These are phyloP conservation scores for Apostasia shenzhenica DNA, from an alignment of 106 monocot genomes.

Conservation along the genomic window DNA sequence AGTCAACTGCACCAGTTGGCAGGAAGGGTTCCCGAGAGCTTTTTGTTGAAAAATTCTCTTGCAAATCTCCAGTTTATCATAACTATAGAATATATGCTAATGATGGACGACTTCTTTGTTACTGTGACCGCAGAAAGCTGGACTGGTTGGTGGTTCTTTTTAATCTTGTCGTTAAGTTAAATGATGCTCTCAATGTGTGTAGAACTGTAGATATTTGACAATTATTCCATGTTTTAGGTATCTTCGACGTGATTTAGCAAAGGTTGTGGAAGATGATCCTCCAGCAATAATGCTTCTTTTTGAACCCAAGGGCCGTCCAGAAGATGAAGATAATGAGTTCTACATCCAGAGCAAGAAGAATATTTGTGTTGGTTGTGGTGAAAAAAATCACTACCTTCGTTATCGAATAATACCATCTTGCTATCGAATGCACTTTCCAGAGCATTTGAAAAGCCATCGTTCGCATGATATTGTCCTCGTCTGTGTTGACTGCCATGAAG, in stretches of 20 bases:
- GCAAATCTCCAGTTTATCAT: conserved; percentile 95
- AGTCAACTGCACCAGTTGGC: conserved; percentile 16
- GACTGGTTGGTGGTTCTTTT: conserved; percentile 60
- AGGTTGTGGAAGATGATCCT: conserved; percentile 75
- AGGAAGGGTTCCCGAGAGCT: conserved; percentile 71
- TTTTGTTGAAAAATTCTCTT: conserved; percentile 92
- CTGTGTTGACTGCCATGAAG: conserved; percentile 98
- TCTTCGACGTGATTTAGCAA: conserved; percentile 63
- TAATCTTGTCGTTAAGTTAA: background rate
- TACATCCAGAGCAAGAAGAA: conserved; percentile 96
- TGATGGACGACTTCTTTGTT: conserved; percentile 94
- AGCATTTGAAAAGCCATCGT: conserved; percentile 95
- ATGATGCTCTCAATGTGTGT: background rate
- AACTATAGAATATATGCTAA: conserved; percentile 92
- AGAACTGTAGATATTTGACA: background rate
- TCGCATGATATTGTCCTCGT: conserved; percentile 97
- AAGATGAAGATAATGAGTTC: conserved; percentile 96
- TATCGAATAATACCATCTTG: conserved; percentile 96
- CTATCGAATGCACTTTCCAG: conserved; percentile 97
- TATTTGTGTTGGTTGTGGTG: conserved; percentile 95
- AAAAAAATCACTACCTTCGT: conserved; percentile 85
- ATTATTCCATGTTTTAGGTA: conserved; percentile 41
- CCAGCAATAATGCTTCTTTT: conserved; percentile 94
- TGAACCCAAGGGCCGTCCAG: conserved; percentile 96
- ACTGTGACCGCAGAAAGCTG: conserved; percentile 90